These are phyloP conservation scores for Omphalea diandra DNA, from an alignment of 441 rosid species.

Conservation along the genomic window DNA sequence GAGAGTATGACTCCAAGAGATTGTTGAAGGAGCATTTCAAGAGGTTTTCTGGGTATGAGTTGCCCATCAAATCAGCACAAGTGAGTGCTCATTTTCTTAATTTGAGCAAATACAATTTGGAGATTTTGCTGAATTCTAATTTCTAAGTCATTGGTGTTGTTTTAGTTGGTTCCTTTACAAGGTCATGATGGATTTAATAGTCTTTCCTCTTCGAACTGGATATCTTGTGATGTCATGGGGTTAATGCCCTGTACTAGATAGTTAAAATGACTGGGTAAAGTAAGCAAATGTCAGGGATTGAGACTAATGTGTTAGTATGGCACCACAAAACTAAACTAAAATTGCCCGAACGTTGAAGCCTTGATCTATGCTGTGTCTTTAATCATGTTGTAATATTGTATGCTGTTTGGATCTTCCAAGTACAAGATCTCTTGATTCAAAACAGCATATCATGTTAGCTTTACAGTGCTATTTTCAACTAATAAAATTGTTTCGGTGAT, in stretches of 20 bases:
- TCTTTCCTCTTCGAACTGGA: not conserved
- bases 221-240: not conserved
- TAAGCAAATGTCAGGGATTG: not conserved
- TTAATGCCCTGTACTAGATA: no score
- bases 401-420: not conserved
- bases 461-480: not conserved
- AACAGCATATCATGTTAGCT: not conserved
- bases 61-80: constrained; percentile 84
- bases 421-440: not conserved
- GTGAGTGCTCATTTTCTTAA: constrained; percentile 30
- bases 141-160: constrained; percentile 3
- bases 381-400: not conserved
- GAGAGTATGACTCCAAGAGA: constrained; percentile 92
- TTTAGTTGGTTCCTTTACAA: not conserved
- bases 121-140: not conserved
- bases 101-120: not conserved
- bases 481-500: constrained; percentile 49
- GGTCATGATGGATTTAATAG: no score
- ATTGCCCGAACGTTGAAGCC: no score
- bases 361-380: no score
- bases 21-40: constrained; percentile 79
- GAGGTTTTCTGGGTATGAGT: constrained; percentile 57
- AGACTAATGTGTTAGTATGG: not conserved
- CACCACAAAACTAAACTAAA: not conserved
- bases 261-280: not conserved